Conservation (phyloP, 2,329 filamentous ascomycete species). For the Fusarium nurragi region DNA sequence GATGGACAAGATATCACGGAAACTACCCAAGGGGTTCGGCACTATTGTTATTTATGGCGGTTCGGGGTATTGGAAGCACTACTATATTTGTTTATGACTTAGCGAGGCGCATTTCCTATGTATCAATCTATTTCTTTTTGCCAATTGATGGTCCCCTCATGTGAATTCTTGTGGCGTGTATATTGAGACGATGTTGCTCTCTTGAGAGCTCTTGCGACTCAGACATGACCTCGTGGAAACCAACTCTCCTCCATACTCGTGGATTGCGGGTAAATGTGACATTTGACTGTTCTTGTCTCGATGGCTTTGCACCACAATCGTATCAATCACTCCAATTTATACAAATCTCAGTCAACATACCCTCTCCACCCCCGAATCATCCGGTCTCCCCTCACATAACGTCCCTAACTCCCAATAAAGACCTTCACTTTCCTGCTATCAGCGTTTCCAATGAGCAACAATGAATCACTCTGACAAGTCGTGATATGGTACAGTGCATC, state of each 20-base stretch:
- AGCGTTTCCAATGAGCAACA: conserved; percentile 15
- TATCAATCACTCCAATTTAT: neutral
- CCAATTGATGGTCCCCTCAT: neutral
- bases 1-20: neutral
- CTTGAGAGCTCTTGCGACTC: neutral
- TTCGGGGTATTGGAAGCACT: conserved; percentile 25
- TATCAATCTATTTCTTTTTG: conserved; percentile 11
- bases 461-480: conserved; percentile 43
- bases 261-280: no score
- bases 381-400: neutral
- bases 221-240: conserved; percentile 11
- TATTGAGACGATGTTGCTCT: neutral
- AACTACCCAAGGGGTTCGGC: neutral
- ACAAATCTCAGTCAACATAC: neutral
- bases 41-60: neutral
- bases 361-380: neutral
- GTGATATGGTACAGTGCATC: conserved; percentile 26
- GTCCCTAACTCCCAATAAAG: no score
- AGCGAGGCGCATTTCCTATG: conserved; percentile 13
- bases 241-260: conserved; percentile 41
- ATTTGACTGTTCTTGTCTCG: neutral
- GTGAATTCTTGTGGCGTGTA: neutral
- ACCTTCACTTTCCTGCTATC: neutral
- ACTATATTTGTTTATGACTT: conserved; percentile 21
- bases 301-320: neutral